Conservation (phyloP, 1,139 yeast species). For the Candida tropicalis region DNA sequence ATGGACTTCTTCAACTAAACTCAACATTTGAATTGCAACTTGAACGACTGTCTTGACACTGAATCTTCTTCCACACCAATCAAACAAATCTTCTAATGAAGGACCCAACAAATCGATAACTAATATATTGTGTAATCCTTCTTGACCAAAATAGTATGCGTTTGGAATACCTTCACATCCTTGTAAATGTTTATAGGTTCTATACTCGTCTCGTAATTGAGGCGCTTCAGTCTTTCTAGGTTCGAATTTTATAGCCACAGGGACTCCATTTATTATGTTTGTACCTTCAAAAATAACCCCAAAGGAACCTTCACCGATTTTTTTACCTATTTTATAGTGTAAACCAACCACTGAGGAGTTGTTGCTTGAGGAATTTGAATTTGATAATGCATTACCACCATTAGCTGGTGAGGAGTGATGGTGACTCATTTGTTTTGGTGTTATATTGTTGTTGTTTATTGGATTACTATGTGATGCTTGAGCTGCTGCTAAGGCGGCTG, state of each 20-base stretch:
- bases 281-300: constrained; percentile 84
- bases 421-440: constrained; percentile 13
- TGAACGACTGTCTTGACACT: constrained; percentile 86
- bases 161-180: constrained; percentile 86
- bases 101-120: constrained; percentile 96
- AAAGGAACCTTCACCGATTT: constrained; percentile 84
- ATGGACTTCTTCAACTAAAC: constrained; percentile 84
- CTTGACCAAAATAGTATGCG: constrained; percentile 97
- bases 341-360: constrained; percentile 63
- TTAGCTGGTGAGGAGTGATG: constrained; percentile 12
- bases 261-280: constrained; percentile 70
- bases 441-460: constrained; percentile 7
- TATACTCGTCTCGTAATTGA: constrained; percentile 91
- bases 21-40: constrained; percentile 90
- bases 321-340: constrained; percentile 79
- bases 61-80: constrained; percentile 96
- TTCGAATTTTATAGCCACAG: constrained; percentile 79
- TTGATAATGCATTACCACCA: constrained; percentile 8
- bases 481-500: constrained; percentile 46
- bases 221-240: constrained; percentile 98
- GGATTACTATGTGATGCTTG: constrained; percentile 34
- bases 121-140: constrained; percentile 90
- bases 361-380: constrained; percentile 16
- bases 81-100: constrained; percentile 91
- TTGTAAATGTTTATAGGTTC: constrained; percentile 85